Evolutionary conservation across 2,329 filamentous ascomycete genomes (phyloP).

Genomic region (Knoxdaviesia capensis): DNA sequence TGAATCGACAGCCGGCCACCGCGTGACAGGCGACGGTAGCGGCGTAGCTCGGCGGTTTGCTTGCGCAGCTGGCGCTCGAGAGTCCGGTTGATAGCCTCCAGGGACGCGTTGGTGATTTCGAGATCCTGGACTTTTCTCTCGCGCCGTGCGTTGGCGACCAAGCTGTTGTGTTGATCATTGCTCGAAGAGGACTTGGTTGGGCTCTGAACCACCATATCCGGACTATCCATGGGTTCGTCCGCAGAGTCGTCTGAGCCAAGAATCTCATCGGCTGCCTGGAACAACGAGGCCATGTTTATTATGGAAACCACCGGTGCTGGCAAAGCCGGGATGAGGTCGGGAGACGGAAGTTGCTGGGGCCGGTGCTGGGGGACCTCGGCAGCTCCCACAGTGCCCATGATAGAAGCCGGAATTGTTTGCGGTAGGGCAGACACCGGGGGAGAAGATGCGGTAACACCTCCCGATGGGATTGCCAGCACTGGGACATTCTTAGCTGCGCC

Average conservation of each 20-base stretch:
- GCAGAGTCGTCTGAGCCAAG: constrained; percentile 7
- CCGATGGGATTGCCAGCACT: too few relatives aligned
- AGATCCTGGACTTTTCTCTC: constrained; percentile 92
- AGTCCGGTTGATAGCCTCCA: constrained; percentile 86
- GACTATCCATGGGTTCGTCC: not conserved
- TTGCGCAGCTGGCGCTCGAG: constrained; percentile 81
- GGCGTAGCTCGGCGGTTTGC: constrained; percentile 70
- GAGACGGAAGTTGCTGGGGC: constrained; percentile 13
- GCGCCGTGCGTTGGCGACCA: constrained; percentile 70
- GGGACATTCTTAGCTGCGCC: too few relatives aligned
- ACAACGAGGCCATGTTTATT: constrained; percentile 32
- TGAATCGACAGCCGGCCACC: constrained; percentile 52
- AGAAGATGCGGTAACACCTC: constrained; percentile 5
- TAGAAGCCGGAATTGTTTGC: constrained; percentile 2
- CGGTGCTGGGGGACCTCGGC: constrained; percentile 11
- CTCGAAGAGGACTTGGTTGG: constrained; percentile 34
- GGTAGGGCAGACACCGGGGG: constrained; percentile 14
- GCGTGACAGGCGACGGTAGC: constrained; percentile 70
- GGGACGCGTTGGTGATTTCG: constrained; percentile 87
- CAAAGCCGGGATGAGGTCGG: constrained; percentile 1
- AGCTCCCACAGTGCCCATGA: not conserved
- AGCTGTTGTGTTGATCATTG: constrained; percentile 46
- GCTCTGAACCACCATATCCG: constrained; percentile 23
- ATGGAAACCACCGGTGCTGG: constrained; percentile 9
- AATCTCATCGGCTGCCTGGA: constrained; percentile 34